Percentiles rank a stretch among this genome's conserved stretches.
These are phyloP conservation scores for Aspergillus transmontanensis DNA, from an alignment of 2,329 filamentous ascomycete genomes.

Conservation along the genomic window DNA sequence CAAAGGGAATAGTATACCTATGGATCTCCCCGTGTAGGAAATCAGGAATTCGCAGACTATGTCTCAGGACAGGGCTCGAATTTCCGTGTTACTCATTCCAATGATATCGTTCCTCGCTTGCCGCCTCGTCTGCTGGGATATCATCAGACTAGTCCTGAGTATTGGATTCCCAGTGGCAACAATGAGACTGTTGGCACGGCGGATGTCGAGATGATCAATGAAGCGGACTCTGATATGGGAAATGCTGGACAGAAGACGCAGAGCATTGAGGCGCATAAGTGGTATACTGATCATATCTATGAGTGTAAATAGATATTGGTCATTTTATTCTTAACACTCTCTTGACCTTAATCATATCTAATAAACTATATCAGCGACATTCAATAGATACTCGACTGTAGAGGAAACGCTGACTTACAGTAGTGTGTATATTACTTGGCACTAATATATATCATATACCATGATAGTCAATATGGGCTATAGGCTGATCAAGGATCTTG, in stretches of 20 bases:
- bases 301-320: slow-evolving; percentile 18
- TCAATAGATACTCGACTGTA: too few relatives aligned
- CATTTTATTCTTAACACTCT: background rate
- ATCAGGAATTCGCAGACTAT: slow-evolving; percentile 39
- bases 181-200: slow-evolving; percentile 30
- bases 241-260: slow-evolving; percentile 33
- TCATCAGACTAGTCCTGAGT: slow-evolving; percentile 43
- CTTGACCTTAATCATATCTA: background rate
- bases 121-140: slow-evolving; percentile 37
- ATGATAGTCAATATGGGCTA: too few relatives aligned
- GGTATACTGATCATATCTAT: slow-evolving; percentile 36
- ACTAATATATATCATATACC: too few relatives aligned
- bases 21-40: slow-evolving; percentile 47
- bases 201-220: slow-evolving; percentile 36
- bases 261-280: slow-evolving; percentile 35
- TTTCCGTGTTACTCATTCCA: slow-evolving; percentile 42
- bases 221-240: slow-evolving; percentile 34
- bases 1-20: slow-evolving; percentile 40
- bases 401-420: too few relatives aligned
- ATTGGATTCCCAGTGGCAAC: slow-evolving; percentile 41
- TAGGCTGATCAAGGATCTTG: too few relatives aligned
- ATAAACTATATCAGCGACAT: background rate
- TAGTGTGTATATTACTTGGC: too few relatives aligned
- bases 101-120: slow-evolving; percentile 43
- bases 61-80: slow-evolving; percentile 40